These are phyloP conservation scores for Phytopythium delawarense DNA, from an alignment of 352 stramenopile species.

Conservation along the genomic window DNA sequence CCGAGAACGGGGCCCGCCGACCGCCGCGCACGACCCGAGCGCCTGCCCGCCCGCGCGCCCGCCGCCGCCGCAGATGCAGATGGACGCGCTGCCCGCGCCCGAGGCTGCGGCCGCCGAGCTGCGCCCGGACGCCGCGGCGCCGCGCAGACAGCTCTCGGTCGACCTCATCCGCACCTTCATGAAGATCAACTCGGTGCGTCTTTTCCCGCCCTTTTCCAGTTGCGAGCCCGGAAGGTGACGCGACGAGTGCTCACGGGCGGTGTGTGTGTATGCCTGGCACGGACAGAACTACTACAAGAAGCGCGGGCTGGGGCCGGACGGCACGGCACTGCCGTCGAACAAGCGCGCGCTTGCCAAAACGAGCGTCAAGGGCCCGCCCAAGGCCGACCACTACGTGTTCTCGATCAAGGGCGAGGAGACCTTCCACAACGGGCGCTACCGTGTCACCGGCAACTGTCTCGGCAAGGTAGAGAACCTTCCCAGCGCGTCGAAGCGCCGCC, in stretches of 20 bases:
- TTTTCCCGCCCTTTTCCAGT: background rate
- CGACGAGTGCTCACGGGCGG: no score
- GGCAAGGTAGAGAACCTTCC: conserved; percentile 47
- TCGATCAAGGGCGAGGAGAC: conserved; percentile 49
- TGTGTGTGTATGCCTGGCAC: background rate
- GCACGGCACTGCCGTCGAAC: conserved; percentile 48
- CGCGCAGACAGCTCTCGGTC: conserved; percentile 82
- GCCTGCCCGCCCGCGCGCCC: background rate
- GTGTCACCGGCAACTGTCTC: conserved; percentile 60
- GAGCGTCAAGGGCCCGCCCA: conserved; percentile 19
- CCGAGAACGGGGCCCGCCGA: background rate
- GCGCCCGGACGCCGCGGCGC: conserved; percentile 32
- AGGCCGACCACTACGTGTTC: conserved; percentile 55
- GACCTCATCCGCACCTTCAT: conserved; percentile 97
- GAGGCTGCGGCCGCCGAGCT: conserved; percentile 5
- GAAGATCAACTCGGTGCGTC: conserved; percentile 90
- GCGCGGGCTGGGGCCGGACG: conserved; percentile 51
- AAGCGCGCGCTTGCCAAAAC: conserved; percentile 42
- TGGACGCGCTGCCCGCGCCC: conserved; percentile 18
- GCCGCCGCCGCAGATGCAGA: conserved; percentile 4
- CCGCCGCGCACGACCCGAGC: background rate
- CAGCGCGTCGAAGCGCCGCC: background rate
- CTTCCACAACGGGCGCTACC: conserved; percentile 74
- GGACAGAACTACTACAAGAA: conserved; percentile 81
- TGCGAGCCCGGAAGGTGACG: background rate